phyloP scores from a whole-genome alignment of 2,329 filamentous ascomycete genomes.

The Paraphaeosphaeria minitans region DNA sequence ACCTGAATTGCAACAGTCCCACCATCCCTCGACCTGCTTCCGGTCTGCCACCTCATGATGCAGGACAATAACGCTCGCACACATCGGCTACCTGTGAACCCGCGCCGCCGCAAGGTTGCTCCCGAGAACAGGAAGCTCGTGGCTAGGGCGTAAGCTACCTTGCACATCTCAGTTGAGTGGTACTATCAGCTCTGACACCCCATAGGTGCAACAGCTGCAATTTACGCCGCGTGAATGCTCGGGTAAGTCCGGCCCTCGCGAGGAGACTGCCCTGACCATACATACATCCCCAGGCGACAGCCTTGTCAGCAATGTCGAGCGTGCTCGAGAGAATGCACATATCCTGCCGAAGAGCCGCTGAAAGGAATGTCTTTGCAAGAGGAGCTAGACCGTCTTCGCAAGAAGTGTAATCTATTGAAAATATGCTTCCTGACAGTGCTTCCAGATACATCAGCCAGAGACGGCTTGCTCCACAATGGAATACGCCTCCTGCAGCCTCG shows the following conservation, averaged over 20 bases:
- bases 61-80: constrained; percentile 2
- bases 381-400: constrained; percentile 30
- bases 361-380: constrained; percentile 22
- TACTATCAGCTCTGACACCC: constrained; percentile 3
- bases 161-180: not conserved
- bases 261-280: not conserved
- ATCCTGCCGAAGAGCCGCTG: constrained; percentile 27
- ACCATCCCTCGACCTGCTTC: constrained; percentile 2
- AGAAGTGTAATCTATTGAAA: constrained; percentile 28
- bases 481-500: constrained; percentile 12
- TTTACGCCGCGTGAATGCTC: constrained; percentile 32
- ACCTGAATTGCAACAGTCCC: not conserved
- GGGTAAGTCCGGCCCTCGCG: constrained; percentile 11
- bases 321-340: constrained; percentile 28
- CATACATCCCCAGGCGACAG: constrained; percentile 14
- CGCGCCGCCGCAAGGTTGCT: constrained; percentile 30
- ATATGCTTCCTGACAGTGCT: constrained; percentile 20
- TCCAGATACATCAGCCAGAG: constrained; percentile 21
- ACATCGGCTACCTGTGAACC: constrained; percentile 30
- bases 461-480: constrained; percentile 18
- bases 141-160: constrained; percentile 25
- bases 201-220: constrained; percentile 36
- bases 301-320: constrained; percentile 31
- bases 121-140: constrained; percentile 30
- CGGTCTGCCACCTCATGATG: constrained; percentile 5